phyloP scores from a whole-genome alignment of 2,329 filamentous ascomycete genomes.

The Hypocreales sp. region DNA sequence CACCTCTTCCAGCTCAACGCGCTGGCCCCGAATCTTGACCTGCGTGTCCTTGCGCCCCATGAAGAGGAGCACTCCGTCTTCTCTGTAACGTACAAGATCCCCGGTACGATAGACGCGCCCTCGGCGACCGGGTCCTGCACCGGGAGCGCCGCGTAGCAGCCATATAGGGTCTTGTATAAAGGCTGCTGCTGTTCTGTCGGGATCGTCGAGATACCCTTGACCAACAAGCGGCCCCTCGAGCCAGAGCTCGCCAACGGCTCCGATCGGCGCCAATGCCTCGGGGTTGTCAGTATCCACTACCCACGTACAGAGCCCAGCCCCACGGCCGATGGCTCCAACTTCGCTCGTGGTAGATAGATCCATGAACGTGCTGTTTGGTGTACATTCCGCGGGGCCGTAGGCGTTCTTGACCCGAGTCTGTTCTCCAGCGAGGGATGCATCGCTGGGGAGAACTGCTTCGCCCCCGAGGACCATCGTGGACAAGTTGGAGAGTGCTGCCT shows the following conservation, averaged over 20 bases:
- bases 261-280: constrained; percentile 5
- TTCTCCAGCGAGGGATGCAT: not conserved
- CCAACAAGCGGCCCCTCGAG: constrained; percentile 8
- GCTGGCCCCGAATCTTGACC: too few relatives aligned
- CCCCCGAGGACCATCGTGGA: constrained; percentile 1
- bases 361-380: too few relatives aligned
- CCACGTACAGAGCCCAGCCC: constrained; percentile 4
- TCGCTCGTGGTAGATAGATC: too few relatives aligned
- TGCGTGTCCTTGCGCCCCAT: too few relatives aligned
- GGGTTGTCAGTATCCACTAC: constrained; percentile 5
- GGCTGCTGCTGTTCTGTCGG: constrained; percentile 7
- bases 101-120: constrained; percentile 27
- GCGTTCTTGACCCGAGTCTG: not conserved
- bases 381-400: constrained; percentile 1
- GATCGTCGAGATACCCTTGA: constrained; percentile 6
- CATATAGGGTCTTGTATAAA: constrained; percentile 6
- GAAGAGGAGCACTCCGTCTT: constrained; percentile 18
- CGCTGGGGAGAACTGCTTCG: not conserved
- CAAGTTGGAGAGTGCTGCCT: constrained; percentile 3
- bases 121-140: constrained; percentile 1
- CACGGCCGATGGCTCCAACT: too few relatives aligned
- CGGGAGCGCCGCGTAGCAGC: constrained; percentile 2
- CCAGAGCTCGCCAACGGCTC: constrained; percentile 7
- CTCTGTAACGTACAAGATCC: constrained; percentile 25
- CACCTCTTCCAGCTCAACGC: too few relatives aligned